Percentiles rank a stretch among this genome's conserved stretches.
phyloP scores from a whole-genome alignment of 2,329 filamentous ascomycete species.

The Colletotrichum caudatum region DNA sequence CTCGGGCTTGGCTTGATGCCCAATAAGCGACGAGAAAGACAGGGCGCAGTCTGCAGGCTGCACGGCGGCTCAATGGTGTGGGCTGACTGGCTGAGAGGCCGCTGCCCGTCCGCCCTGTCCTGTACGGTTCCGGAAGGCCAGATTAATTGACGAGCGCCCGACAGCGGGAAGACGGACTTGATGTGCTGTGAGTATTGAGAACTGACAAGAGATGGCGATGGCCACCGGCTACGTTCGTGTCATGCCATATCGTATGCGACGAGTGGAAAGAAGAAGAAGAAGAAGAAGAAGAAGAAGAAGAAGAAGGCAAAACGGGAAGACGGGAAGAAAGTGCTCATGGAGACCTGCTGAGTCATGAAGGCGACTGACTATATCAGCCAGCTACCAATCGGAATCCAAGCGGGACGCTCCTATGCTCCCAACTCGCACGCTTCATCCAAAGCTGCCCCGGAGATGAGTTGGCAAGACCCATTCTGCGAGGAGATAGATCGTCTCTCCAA shows the following conservation, averaged over 20 bases:
- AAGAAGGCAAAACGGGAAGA: background rate
- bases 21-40: background rate
- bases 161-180: background rate
- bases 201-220: background rate
- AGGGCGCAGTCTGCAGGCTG: slow-evolving; percentile 32
- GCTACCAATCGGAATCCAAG: background rate
- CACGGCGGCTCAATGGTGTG: slow-evolving; percentile 28
- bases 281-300: background rate
- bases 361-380: background rate
- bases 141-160: background rate
- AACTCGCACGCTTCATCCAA: background rate
- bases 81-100: slow-evolving; percentile 36
- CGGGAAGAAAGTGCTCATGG: background rate
- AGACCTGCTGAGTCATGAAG: background rate
- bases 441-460: slow-evolving; percentile 6
- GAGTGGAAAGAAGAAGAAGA: background rate
- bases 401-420: background rate
- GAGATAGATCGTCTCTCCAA: background rate
- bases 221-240: background rate
- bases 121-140: background rate
- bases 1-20: slow-evolving; percentile 16
- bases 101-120: slow-evolving; percentile 30
- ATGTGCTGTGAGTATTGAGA: background rate
- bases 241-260: background rate
- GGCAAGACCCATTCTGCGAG: slow-evolving; percentile 7